Evolutionary conservation across 2,329 filamentous ascomycete genomes (phyloP).

Genomic region (Didymella glomerata): DNA sequence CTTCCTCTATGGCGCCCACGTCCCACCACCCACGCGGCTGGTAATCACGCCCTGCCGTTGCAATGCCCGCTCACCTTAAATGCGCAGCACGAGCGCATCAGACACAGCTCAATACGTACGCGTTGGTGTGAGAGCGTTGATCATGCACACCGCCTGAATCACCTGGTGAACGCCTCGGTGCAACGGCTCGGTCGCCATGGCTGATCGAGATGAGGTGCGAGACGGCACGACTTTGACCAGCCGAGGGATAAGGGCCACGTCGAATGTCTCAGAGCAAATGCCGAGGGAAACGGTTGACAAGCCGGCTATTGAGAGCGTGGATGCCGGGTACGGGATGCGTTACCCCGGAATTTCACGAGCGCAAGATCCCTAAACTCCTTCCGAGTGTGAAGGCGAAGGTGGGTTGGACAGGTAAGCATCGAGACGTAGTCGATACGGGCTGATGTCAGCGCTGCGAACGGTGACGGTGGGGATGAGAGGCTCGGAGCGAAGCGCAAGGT

Average conservation of each 20-base stretch:
- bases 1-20: conserved; percentile 1
- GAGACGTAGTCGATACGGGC: background rate
- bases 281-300: conserved; percentile 1
- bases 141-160: conserved; percentile 20
- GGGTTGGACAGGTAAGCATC: background rate
- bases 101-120: background rate
- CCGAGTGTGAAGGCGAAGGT: background rate
- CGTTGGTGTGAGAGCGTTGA: background rate
- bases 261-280: background rate
- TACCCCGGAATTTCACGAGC: conserved; percentile 19
- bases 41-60: conserved; percentile 15
- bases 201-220: background rate
- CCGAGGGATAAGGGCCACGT: conserved; percentile 2
- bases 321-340: background rate
- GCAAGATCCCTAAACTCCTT: background rate
- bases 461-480: conserved; percentile 13
- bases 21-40: conserved; percentile 18
- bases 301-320: background rate
- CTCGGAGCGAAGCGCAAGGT: conserved; percentile 14
- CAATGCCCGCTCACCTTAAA: background rate
- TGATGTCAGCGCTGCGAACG: conserved; percentile 16
- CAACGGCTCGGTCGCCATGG: background rate
- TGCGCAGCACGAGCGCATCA: conserved; percentile 7
- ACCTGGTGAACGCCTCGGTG: conserved; percentile 13
- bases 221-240: no score